These are phyloP conservation scores for Gracilaria domingensis DNA, from an alignment of 23 red algal genomes.

Conservation along the genomic window DNA sequence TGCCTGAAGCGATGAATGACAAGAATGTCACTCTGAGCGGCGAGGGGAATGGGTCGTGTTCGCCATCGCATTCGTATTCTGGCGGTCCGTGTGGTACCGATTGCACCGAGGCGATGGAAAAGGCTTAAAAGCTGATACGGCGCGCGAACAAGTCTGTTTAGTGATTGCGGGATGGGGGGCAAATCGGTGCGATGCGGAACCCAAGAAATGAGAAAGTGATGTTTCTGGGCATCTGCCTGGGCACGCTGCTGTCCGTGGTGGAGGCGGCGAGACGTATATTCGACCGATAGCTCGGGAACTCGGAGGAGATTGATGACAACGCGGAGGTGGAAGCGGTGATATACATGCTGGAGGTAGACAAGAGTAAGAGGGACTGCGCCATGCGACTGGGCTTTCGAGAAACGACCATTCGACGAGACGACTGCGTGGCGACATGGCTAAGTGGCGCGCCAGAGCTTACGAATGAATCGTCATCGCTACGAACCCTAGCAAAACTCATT, in stretches of 20 bases:
- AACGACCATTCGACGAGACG: constrained; percentile 61
- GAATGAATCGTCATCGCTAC: constrained; percentile 96
- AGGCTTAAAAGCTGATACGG: constrained; percentile 73
- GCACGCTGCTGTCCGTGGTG: constrained; percentile 94
- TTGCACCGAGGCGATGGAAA: neutral
- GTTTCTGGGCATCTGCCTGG: constrained; percentile 97
- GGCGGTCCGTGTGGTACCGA: neutral
- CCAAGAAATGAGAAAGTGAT: constrained; percentile 73
- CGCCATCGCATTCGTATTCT: neutral
- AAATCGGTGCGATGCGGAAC: constrained; percentile 80
- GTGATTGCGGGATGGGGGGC: constrained; percentile 90
- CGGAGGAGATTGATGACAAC: constrained; percentile 75
- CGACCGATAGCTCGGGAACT: constrained; percentile 44
- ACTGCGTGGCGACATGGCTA: constrained; percentile 79
- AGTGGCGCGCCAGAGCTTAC: constrained; percentile 72
- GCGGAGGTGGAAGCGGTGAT: constrained; percentile 75
- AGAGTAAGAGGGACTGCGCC: constrained; percentile 87
- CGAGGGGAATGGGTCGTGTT: neutral
- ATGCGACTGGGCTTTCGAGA: constrained; percentile 94
- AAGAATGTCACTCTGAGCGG: too few species aligned
- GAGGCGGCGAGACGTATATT: constrained; percentile 71
- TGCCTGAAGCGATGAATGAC: too few species aligned
- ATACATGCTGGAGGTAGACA: constrained; percentile 95
- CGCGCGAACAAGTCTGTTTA: constrained; percentile 92
- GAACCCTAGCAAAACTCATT: too few species aligned